phyloP scores from a whole-genome alignment of 495 filamentous ascomycete genomes.

The Neurospora sp. region DNA sequence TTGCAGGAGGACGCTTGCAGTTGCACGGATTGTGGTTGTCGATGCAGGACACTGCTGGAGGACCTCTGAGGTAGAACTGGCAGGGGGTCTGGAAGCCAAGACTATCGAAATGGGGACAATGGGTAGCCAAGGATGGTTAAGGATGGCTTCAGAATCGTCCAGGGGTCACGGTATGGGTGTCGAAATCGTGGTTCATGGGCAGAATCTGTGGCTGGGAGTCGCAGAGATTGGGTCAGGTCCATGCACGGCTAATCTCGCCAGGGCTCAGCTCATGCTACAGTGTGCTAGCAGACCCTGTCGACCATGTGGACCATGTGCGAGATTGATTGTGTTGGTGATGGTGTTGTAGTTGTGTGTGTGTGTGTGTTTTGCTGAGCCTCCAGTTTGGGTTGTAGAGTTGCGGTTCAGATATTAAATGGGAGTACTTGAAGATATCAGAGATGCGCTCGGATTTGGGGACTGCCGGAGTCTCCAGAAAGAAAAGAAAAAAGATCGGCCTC shows the following conservation, averaged over 20 bases:
- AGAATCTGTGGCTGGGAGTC: slow-evolving; percentile 11
- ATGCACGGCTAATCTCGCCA: slow-evolving; percentile 28
- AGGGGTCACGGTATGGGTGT: neutral
- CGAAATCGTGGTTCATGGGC: neutral
- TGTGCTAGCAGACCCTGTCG: slow-evolving; percentile 4
- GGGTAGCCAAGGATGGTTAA: neutral
- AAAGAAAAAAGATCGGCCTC: neutral
- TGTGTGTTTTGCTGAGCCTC: slow-evolving; percentile 1
- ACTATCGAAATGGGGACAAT: neutral
- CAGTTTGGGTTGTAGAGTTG: neutral
- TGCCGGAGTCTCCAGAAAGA: neutral
- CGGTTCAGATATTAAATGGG: neutral
- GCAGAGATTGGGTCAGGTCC: slow-evolving; percentile 19
- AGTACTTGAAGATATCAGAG: neutral
- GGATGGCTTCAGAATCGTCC: neutral
- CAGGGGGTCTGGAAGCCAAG: slow-evolving; percentile 5
- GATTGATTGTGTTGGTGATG: slow-evolving; percentile 5
- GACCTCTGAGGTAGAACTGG: neutral
- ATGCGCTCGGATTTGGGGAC: neutral
- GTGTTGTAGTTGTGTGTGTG: neutral
- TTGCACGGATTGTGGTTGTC: slow-evolving; percentile 1
- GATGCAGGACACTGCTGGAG: neutral
- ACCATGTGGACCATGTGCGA: slow-evolving; percentile 16
- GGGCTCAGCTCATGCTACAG: slow-evolving; percentile 14
- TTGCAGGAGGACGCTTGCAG: neutral